Evolutionary conservation across 1,284 basidiomycete species (phyloP).

Genomic region (Tilletiopsis washingtonensis): DNA sequence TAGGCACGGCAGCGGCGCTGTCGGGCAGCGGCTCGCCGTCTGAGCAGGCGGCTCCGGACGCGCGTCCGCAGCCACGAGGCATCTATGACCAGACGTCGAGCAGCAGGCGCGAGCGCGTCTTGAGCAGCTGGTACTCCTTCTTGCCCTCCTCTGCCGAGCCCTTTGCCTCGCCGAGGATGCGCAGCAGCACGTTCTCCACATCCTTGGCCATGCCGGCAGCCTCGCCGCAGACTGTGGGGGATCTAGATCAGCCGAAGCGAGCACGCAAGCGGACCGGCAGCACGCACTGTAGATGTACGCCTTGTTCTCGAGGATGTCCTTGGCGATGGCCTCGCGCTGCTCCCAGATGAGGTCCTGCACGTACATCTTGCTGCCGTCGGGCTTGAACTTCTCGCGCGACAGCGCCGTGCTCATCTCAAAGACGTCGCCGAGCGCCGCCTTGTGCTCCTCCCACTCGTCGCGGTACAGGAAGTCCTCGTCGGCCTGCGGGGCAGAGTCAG

Average conservation of each 20-base stretch:
- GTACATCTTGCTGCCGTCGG: constrained; percentile 91
- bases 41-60: no score
- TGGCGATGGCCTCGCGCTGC: constrained; percentile 58
- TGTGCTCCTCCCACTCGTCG: constrained; percentile 88
- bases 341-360: constrained; percentile 66
- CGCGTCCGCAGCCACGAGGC: no score
- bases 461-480: constrained; percentile 86
- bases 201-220: constrained; percentile 91
- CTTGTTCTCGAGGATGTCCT: constrained; percentile 83
- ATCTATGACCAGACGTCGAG: constrained; percentile 28
- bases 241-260: not conserved
- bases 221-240: constrained; percentile 64
- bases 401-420: constrained; percentile 81
- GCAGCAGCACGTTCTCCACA: constrained; percentile 77
- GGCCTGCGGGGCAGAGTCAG: no score
- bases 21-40: no score
- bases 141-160: constrained; percentile 72
- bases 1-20: no score
- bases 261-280: constrained; percentile 45
- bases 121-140: constrained; percentile 84
- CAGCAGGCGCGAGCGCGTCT: constrained; percentile 70
- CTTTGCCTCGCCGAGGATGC: constrained; percentile 86
- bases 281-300: constrained; percentile 58
- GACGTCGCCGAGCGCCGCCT: constrained; percentile 77
- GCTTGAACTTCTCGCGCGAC: constrained; percentile 66